These are phyloP conservation scores for Epicoccum sorghinum DNA, from an alignment of 2,329 filamentous ascomycete genomes.

Conservation along the genomic window DNA sequence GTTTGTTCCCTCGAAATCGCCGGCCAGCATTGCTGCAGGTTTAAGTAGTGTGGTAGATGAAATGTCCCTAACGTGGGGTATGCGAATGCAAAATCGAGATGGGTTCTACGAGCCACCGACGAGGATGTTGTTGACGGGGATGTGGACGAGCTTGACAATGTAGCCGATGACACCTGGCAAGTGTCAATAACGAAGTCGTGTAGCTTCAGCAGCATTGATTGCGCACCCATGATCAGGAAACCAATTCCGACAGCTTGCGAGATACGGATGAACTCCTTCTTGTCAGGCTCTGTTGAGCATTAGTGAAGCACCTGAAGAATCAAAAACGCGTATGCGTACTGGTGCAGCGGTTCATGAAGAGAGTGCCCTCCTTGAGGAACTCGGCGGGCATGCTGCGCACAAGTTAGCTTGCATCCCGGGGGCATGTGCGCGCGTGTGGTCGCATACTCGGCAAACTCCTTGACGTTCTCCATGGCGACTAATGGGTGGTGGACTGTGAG, in stretches of 20 bases:
- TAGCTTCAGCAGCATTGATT: background rate
- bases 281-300: constrained; percentile 51
- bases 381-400: constrained; percentile 45
- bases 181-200: background rate
- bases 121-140: constrained; percentile 61
- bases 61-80: constrained; percentile 10
- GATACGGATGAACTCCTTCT: constrained; percentile 52
- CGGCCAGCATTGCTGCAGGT: background rate
- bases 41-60: constrained; percentile 26
- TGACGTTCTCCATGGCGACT: constrained; percentile 69
- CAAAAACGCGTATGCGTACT: constrained; percentile 29
- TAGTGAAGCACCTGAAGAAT: background rate
- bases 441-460: constrained; percentile 68
- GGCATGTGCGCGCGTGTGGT: background rate
- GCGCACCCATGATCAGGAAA: constrained; percentile 56
- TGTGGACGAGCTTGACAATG: constrained; percentile 60
- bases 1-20: background rate
- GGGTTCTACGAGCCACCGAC: constrained; percentile 50
- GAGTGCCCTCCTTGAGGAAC: constrained; percentile 55
- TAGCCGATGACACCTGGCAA: constrained; percentile 54
- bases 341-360: constrained; percentile 58
- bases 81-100: constrained; percentile 20
- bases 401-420: constrained; percentile 25
- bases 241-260: constrained; percentile 59
- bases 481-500: constrained; percentile 1